phyloP scores from a whole-genome alignment of 2,329 filamentous ascomycete genomes.

The Colletotrichum navitas region DNA sequence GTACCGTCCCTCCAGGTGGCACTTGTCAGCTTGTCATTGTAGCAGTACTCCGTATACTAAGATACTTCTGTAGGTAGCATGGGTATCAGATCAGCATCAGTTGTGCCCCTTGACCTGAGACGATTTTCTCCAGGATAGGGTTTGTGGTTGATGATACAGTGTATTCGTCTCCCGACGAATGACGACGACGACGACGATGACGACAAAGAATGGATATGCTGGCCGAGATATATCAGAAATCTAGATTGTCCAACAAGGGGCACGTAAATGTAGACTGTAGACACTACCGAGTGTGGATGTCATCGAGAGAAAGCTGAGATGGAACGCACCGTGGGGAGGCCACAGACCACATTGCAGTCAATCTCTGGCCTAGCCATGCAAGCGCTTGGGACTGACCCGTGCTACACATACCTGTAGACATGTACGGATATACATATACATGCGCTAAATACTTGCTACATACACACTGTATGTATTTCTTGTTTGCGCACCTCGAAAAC shows the following conservation, averaged over 20 bases:
- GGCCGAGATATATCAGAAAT: neutral
- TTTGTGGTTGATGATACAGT: neutral
- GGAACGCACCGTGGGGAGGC: neutral
- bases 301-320: constrained; percentile 5
- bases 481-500: neutral
- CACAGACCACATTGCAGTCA: neutral
- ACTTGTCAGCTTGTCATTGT: neutral
- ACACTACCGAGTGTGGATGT: neutral
- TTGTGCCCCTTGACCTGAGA: constrained; percentile 23
- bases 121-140: constrained; percentile 24
- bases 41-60: neutral
- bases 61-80: constrained; percentile 1
- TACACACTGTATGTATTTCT: neutral
- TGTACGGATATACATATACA: neutral
- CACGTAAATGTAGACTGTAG: neutral
- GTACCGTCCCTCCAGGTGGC: constrained; percentile 1
- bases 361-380: neutral
- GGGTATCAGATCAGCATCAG: constrained; percentile 34
- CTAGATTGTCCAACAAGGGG: neutral
- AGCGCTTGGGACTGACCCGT: neutral
- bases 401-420: neutral
- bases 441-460: neutral
- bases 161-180: constrained; percentile 13
- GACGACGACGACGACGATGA: neutral
- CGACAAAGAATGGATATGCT: constrained; percentile 22